Conservation (phyloP, 1,139 yeast genomes). For the Eremothecium cymbalariae region DNA sequence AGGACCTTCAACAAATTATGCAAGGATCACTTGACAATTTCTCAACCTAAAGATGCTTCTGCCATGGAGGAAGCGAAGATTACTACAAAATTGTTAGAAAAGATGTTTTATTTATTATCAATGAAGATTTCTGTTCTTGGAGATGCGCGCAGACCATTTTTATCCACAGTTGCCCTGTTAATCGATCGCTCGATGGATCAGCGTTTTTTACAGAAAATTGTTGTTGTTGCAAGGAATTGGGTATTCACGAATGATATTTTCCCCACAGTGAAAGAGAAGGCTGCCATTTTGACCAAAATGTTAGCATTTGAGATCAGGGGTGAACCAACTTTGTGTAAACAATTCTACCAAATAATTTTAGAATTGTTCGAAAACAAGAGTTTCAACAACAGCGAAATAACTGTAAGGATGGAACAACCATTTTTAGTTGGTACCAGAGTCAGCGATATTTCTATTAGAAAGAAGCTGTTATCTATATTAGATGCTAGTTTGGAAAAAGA, state of each 20-base stretch:
- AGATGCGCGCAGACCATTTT: constrained; percentile 84
- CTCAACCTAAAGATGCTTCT: constrained; percentile 38
- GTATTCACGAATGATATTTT: constrained; percentile 81
- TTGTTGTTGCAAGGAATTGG: constrained; percentile 78
- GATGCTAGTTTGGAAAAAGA: constrained; percentile 75
- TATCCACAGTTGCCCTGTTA: constrained; percentile 78
- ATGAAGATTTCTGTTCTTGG: constrained; percentile 77
- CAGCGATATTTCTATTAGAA: constrained; percentile 66
- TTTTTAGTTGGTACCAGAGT: constrained; percentile 88
- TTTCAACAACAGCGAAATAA: constrained; percentile 76
- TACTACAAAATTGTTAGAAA: constrained; percentile 68
- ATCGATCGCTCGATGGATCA: constrained; percentile 84
- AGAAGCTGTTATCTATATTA: constrained; percentile 71
- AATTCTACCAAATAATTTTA: constrained; percentile 78
- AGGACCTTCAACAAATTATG: constrained; percentile 81
- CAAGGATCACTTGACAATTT: constrained; percentile 76
- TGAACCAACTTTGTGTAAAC: constrained; percentile 68
- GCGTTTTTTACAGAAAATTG: constrained; percentile 63
- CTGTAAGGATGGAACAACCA: constrained; percentile 95
- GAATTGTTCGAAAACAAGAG: constrained; percentile 81
- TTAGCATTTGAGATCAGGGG: constrained; percentile 85
- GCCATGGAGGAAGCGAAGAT: constrained; percentile 56
- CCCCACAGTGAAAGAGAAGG: constrained; percentile 94
- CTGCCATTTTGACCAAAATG: constrained; percentile 90
- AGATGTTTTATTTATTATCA: constrained; percentile 68